phyloP scores from a whole-genome alignment of 1,284 basidiomycete genomes.

The Ganoderma leucocontextum region DNA sequence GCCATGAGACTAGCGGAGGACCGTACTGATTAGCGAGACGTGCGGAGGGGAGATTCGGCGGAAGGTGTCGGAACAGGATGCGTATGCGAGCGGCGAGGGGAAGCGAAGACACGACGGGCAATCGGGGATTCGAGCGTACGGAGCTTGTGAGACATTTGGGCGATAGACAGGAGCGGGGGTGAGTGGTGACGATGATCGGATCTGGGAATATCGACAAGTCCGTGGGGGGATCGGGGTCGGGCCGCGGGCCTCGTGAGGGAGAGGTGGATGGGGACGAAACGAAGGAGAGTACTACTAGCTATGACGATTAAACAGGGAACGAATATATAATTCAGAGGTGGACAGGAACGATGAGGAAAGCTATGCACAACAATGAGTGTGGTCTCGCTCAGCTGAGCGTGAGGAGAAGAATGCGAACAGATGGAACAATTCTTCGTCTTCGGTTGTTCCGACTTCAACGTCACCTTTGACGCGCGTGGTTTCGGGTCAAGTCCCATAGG shows the following conservation, averaged over 20 bases:
- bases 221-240: neutral
- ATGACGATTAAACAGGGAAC: slow-evolving; percentile 18
- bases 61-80: neutral
- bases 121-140: neutral
- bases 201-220: slow-evolving; percentile 4
- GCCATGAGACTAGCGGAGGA: neutral
- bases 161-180: neutral
- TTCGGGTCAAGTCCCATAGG: neutral
- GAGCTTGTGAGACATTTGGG: neutral
- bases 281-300: slow-evolving; percentile 15
- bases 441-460: neutral
- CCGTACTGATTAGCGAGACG: neutral
- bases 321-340: slow-evolving; percentile 20
- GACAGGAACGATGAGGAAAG: slow-evolving; percentile 4
- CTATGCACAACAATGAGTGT: slow-evolving; percentile 23
- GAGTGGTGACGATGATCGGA: neutral
- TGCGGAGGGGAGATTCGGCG: neutral
- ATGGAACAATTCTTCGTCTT: slow-evolving; percentile 17
- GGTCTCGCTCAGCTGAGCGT: slow-evolving; percentile 6
- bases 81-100: neutral
- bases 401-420: slow-evolving; percentile 16
- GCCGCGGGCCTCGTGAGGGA: neutral
- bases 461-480: neutral
- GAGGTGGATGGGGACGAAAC: neutral
- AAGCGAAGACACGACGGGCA: neutral